Evolutionary conservation across 176 grass and related monocot species (phyloP).

Genomic region (Canna indica): DNA sequence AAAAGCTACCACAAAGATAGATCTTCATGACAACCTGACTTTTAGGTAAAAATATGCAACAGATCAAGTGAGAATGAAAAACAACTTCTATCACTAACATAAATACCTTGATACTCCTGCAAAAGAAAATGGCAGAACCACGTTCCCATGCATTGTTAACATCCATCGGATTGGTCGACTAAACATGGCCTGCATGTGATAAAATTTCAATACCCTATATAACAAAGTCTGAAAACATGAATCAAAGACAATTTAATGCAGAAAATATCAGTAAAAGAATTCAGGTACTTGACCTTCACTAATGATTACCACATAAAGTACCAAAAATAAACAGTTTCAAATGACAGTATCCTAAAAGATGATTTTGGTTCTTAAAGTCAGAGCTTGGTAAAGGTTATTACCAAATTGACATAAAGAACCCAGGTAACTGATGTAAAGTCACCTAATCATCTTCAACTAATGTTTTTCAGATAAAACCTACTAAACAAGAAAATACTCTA

Average conservation of each 20-base stretch:
- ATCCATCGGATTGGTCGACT: slow-evolving; percentile 96
- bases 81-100: not conserved
- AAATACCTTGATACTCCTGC: slow-evolving; percentile 76
- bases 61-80: slow-evolving; percentile 1
- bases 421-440: not conserved
- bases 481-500: not conserved
- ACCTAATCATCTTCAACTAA: not conserved
- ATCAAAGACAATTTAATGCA: slow-evolving; percentile 15
- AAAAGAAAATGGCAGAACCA: slow-evolving; percentile 76
- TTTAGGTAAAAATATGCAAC: slow-evolving; percentile 1
- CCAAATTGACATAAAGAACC: not conserved
- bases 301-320: not conserved
- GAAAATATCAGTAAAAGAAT: not conserved
- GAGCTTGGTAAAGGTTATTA: not conserved
- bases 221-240: not conserved
- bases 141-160: slow-evolving; percentile 68
- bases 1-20: too few species aligned
- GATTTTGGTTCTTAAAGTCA: not conserved
- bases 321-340: not conserved
- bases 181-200: slow-evolving; percentile 56
- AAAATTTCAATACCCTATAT: slow-evolving; percentile 16
- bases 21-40: too few species aligned
- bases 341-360: not conserved
- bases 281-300: not conserved
- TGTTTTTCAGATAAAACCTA: not conserved